Base-by-base conservation (phyloP, 148 eudicot species). In the Rhododendron mucronatum region DNA sequence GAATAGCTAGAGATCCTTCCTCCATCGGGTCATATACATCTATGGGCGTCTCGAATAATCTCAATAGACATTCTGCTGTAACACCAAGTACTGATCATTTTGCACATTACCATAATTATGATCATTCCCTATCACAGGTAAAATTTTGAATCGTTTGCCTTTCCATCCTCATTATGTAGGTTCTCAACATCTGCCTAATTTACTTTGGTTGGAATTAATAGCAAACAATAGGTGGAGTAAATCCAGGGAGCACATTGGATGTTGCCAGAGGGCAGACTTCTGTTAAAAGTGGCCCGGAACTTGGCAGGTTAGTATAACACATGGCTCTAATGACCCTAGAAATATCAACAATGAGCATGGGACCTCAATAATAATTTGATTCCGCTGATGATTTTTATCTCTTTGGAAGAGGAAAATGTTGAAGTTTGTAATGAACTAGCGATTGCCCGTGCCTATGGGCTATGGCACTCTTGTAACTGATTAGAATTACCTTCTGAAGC, bases 231-330 rank as follows among this genome's bases (percentile, higher is more conserved):
- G 84, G 85, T 55, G 93, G 89, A 85, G 88, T 79, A 84, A 87
- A 87, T 50, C 88, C 87, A 33, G 90, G 92, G 88, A 87, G 87
- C 83, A 82, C 53, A 51, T 45, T 84, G 81, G 92, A 89, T 86
- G 83, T 35, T 80, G 90, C 87, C 71, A 87, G 90, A 85, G 94
- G 85, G 74, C 88, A 85, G 84, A 67, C 89, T 89, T 84, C 93
- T 84, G 87, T 84, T 84, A 88, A 91, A 84, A 89, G 89, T 85
- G 94, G 91, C 88, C 48, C 81, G 7, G 95, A 92, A 85, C 91
- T 84, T 90, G 94, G 92, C 92, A 94, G 98, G 98, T 96, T 85
- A 48, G 92, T 87, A 81, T 48, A 50, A 77, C 81, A 47, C 6
- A 15, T 50, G n/a, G 37, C 57, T 39, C 80, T 48, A 44, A 74